A percentile compares a stretch with the other conserved stretches of the same genome.
Evolutionary conservation across 164 flowering plant species (phyloP).

Genomic region (Macadamia tetraphylla): DNA sequence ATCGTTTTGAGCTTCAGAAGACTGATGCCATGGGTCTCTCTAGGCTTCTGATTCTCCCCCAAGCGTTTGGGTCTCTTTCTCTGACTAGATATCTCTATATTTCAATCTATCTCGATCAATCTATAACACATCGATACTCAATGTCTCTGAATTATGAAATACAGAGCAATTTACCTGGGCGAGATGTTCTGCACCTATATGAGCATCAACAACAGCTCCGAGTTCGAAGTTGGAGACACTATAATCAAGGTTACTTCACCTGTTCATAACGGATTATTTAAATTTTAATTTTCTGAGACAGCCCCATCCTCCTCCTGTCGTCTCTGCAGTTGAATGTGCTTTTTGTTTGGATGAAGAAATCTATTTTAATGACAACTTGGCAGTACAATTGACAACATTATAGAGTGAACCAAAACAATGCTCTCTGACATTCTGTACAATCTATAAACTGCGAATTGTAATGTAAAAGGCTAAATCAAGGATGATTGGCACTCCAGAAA

Average conservation of each 20-base stretch:
- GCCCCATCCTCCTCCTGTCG: neutral
- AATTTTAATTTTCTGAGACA: neutral
- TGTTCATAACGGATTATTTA: neutral
- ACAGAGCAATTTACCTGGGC: conserved; percentile 91
- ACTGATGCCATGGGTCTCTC: conserved; percentile 74
- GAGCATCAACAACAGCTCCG: conserved; percentile 93
- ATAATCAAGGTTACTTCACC: conserved; percentile 55
- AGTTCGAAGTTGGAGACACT: conserved; percentile 74
- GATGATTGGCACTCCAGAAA: too few relatives aligned
- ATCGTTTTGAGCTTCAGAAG: conserved; percentile 57
- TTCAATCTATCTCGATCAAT: neutral
- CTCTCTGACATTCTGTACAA: too few relatives aligned
- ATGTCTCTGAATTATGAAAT: neutral
- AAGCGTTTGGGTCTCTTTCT: conserved; percentile 68
- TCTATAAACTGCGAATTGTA: too few relatives aligned
- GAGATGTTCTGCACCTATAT: conserved; percentile 96
- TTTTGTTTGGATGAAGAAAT: neutral
- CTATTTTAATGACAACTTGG: neutral
- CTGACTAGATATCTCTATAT: neutral
- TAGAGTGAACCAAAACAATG: neutral
- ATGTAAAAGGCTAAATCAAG: too few relatives aligned
- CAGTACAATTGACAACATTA: neutral
- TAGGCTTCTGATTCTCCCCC: conserved; percentile 91
- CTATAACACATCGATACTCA: neutral
- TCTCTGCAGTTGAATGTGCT: neutral